Evolutionary conservation across 2,329 filamentous ascomycete species (phyloP).

Genomic region (Colletotrichum siamense): DNA sequence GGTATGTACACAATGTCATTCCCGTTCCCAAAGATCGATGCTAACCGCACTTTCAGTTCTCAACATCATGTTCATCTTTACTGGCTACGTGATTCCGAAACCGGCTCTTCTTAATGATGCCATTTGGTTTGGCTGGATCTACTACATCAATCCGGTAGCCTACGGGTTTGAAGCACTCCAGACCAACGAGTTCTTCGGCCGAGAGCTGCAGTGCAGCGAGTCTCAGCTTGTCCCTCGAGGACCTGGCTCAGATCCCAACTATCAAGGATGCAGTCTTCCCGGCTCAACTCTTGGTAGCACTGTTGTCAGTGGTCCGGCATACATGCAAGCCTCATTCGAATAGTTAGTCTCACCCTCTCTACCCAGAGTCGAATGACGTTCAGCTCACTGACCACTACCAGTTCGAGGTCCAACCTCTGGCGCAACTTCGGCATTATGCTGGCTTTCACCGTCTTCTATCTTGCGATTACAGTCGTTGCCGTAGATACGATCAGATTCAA

Average conservation of each 20-base stretch:
- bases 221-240: conserved; percentile 52
- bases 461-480: conserved; percentile 72
- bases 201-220: conserved; percentile 53
- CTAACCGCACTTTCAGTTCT: conserved; percentile 44
- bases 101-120: conserved; percentile 60
- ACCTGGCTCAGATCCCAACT: conserved; percentile 39
- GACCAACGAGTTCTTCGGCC: conserved; percentile 58
- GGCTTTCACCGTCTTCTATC: conserved; percentile 77
- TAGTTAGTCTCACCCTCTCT: conserved; percentile 42
- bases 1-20: not conserved
- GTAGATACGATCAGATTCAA: conserved; percentile 71
- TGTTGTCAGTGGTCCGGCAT: conserved; percentile 59
- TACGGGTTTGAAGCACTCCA: conserved; percentile 70
- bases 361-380: not conserved
- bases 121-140: conserved; percentile 75
- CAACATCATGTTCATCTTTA: conserved; percentile 69
- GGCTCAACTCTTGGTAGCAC: conserved; percentile 54
- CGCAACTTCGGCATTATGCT: conserved; percentile 81
- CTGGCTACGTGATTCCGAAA: conserved; percentile 68
- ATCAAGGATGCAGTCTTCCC: conserved; percentile 62
- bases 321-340: conserved; percentile 55
- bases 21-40: conserved; percentile 28
- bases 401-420: conserved; percentile 64
- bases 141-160: conserved; percentile 68
- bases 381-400: not conserved